Base-by-base conservation (phyloP, 805 yeast genomes). In the Isabelozyma gotoi region DNA sequence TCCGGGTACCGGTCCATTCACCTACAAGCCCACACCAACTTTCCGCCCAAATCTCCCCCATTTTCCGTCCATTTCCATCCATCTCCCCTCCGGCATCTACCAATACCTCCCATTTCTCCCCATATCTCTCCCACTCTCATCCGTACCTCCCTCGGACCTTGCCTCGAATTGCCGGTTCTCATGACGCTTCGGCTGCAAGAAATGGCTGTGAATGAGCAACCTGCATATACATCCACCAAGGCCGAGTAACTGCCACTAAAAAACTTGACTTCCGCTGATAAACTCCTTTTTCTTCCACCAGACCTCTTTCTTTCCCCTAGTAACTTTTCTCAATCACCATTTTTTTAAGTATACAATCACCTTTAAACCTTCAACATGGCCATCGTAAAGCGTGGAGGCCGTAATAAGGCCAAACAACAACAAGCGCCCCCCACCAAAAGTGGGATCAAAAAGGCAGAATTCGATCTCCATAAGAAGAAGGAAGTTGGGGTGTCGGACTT, bases 401-500 rank as follows among this genome's bases (percentile, higher is more conserved):
- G 88, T 60, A 73, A 70, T 43, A 70, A 68, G 47, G 59, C 63
- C 60, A 82, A 72, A 61, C 81, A 73, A 50, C 68, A 69, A 24
- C 69, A 69, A 40, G 50, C 53, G 7, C 88, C 82, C 32, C 78
- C 79, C 37, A 78, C 77, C 56, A 74, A 80, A 51, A 69, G 74
- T 43, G 82, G 78, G 17, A 83, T 71, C 52, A 82, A 87, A 60
- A 92, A 92, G 72, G 97, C 97, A 11, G 85, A 89, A 39, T 94
- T 90, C 62, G 98, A 94, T 55, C 67, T 85, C 27, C 71, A 82
- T 42, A 90, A 90, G 70, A 88, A 88, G 76, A 88, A 90, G 63
- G 98, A 94, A 66, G 98, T 94, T n/a, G 99, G 99, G 41, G 97
- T 94, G 7, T 85, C 96, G 35, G 99, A 94, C 66, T 74, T 94